Conservation (phyloP, 306 rosid species). For the Castanopsis chinensis region DNA sequence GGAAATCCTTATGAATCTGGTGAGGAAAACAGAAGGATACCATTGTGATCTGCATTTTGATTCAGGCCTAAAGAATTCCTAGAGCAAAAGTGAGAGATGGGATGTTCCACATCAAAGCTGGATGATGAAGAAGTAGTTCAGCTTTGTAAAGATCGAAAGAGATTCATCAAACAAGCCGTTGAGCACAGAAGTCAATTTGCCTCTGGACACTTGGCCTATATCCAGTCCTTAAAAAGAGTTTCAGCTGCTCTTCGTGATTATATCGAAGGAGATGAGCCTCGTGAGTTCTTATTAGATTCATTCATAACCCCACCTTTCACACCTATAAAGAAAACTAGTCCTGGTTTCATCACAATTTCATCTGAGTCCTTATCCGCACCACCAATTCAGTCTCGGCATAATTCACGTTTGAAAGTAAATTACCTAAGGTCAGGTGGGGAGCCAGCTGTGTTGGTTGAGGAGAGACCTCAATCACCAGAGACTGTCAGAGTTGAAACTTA, state of each 20-base stretch:
- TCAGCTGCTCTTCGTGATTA: conserved; percentile 80
- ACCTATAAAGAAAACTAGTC: conserved; percentile 56
- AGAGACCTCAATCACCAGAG: conserved; percentile 77
- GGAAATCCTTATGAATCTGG: conserved; percentile 61
- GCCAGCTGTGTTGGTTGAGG: conserved; percentile 69
- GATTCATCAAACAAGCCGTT: conserved; percentile 81
- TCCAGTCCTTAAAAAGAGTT: conserved; percentile 67
- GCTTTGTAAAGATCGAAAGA: conserved; percentile 85
- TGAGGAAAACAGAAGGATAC: conserved; percentile 36
- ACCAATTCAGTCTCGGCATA: conserved; percentile 44
- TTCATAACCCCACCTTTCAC: conserved; percentile 60
- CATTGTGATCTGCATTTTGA: conserved; percentile 50
- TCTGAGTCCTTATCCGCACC: conserved; percentile 43
- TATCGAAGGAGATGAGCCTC: conserved; percentile 62
- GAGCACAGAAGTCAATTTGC: conserved; percentile 73
- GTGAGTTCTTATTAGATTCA: conserved; percentile 55
- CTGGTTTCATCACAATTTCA: conserved; percentile 59
- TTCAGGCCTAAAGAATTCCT: conserved; percentile 54
- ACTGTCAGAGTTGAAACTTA: conserved; percentile 59
- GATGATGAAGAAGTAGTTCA: conserved; percentile 87
- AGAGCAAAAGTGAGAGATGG: conserved; percentile 63
- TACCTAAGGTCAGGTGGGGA: conserved; percentile 72
- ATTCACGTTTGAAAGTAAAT: conserved; percentile 54
- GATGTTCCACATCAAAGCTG: conserved; percentile 86
- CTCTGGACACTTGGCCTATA: conserved; percentile 68